Base-by-base conservation (phyloP, 495 filamentous ascomycete species). In the Hyaloscypha hepaticicola region DNA sequence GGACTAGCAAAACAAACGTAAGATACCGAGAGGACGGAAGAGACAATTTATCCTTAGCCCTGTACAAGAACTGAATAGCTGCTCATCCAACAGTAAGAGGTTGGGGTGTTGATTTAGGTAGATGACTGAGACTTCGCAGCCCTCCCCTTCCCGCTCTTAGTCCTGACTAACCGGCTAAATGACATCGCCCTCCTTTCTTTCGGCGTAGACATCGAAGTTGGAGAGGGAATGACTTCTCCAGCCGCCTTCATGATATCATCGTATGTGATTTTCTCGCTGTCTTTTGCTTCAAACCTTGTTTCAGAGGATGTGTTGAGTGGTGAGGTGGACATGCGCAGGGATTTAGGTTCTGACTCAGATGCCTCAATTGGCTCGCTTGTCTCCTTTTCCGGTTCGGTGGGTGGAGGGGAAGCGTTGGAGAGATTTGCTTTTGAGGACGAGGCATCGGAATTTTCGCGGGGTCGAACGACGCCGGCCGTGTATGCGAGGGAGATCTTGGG, bases 241-340 rank as follows among this genome's bases (percentile, higher is more conserved):
- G 31, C 61, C 25, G 5, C 31, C 21, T 52, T 57, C 56, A 65
- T 67, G 22, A 68, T 66, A 34, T 70, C 65, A 22, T 68, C 59
- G 49, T 68, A 71, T 14, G 26, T 56, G 0, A 33, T 26, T 14
- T 33, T 56, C 38, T 45, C 12, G 31, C 12, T 12, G 12, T 34
- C 38, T 16, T 16, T 16, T 19, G 38, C 38, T 16, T 45, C 38
- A 3, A 19, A 8, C 16, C 19, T 45, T 16, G 6, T 16, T 16
- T 45, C 38, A 16, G 38, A 45, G 38, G 38, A 45, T 9, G 38
- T 45, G 14, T 11, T 9, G 0, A 16, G 38, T 11, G 19, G 3
- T 8, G 16, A 14, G 38, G 38, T 45, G 11, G 38, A 45, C 19
- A 45, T 45, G 19, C 38, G 2, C 0, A 45, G 38, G 4, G 38